Base-by-base conservation (phyloP, 139 green algal species). In the Coelastrella sp. region DNA sequence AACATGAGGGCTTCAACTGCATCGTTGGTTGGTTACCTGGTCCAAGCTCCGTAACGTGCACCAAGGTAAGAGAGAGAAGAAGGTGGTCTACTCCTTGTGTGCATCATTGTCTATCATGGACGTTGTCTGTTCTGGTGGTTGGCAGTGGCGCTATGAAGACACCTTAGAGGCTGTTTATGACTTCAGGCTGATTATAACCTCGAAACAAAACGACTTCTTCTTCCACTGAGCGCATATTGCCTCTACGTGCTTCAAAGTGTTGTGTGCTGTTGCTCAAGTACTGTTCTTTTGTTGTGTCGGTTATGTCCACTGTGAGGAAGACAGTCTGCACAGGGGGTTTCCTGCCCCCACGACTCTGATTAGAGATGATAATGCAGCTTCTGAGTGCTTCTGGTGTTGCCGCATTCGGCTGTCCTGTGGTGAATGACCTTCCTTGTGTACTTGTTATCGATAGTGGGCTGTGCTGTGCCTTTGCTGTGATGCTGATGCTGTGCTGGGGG, bases 111-210 rank as follows among this genome's bases (percentile, higher is more conserved):
- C 7, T 73, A 13, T 35, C 13, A 32, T 67, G 59, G 3, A 9
- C 9, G 35, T 32, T 51, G 32, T 45, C 25, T 30, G n/a, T 25
- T 34, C 1, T 41, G 27, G 11, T 57, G 32, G 5, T 41, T 66
- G 41, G 30, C 48, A 21, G 17, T 9, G 80, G 88, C 88, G 85
- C 88, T 60, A 48, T 91, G 88, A 91, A 63, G 85, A 91, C 19
- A 86, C 45, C 57, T 73, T 86, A 89, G 88, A 91, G 88, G 88
- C 88, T 91, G 88, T 91, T 91, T 89, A 86, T 89, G 88, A 91
- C 76, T 48, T 66, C 68, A 32, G 45, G 59, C 45, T 91, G 85
- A 91, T 88, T 86, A 88, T 8, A 91, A 84, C 59, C 45, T 84
- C 76, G 53, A 66, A 0, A 81, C 66, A 91, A 91, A 89, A 88